These are phyloP conservation scores for Psidium guajava DNA, from an alignment of 345 rosid species.

Conservation along the genomic window DNA sequence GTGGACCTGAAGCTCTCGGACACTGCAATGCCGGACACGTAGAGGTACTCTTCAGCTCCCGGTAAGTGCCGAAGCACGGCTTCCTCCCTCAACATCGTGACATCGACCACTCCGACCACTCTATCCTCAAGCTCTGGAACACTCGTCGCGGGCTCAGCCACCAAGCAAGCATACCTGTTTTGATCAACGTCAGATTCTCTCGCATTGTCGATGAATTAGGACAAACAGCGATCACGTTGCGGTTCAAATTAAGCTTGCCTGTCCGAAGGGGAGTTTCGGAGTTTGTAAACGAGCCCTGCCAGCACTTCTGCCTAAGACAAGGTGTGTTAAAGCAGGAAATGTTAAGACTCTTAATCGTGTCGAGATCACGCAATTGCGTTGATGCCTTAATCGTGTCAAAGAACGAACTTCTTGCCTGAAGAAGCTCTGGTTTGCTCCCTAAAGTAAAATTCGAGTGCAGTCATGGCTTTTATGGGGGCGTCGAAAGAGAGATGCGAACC, in stretches of 20 bases:
- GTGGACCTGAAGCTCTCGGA: slow-evolving; percentile 41
- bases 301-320: slow-evolving; percentile 71
- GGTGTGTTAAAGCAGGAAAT: not conserved
- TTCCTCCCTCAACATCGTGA: slow-evolving; percentile 46
- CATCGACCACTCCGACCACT: slow-evolving; percentile 75
- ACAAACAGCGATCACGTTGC: not conserved
- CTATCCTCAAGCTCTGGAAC: not conserved
- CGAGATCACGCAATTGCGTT: not conserved
- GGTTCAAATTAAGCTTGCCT: slow-evolving; percentile 21
- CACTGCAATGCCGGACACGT: slow-evolving; percentile 82
- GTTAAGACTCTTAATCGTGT: not conserved
- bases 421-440: not conserved
- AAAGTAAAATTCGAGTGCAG: not conserved
- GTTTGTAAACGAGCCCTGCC: slow-evolving; percentile 66
- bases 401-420: not conserved
- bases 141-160: slow-evolving; percentile 37
- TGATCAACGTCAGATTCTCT: not conserved
- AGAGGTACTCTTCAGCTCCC: slow-evolving; percentile 62
- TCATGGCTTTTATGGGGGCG: too few relatives aligned
- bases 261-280: slow-evolving; percentile 60
- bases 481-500: slow-evolving; percentile 12
- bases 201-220: not conserved
- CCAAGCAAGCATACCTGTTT: slow-evolving; percentile 69
- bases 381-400: not conserved
- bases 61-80: slow-evolving; percentile 40